These are phyloP conservation scores for Posidonia australis DNA, from an alignment of 106 monocot genomes.

Conservation along the genomic window DNA sequence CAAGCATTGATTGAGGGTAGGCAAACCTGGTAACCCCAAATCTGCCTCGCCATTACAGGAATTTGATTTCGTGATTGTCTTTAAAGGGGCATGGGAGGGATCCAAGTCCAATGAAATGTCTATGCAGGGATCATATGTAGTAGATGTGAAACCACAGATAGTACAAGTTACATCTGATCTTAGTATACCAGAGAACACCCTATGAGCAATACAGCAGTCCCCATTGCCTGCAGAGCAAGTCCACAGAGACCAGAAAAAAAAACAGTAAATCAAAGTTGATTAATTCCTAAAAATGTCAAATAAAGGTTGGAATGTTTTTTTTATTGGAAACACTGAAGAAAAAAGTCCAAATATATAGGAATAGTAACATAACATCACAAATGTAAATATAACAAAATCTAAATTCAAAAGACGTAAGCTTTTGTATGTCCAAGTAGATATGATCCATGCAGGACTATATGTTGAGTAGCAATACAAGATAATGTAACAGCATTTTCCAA, in stretches of 20 bases:
- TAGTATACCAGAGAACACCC: conserved; percentile 79
- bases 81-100: conserved; percentile 16
- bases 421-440: too few species aligned
- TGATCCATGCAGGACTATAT: too few species aligned
- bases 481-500: too few species aligned
- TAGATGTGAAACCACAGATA: conserved; percentile 85
- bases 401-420: too few species aligned
- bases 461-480: too few species aligned
- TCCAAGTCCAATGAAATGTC: conserved; percentile 86
- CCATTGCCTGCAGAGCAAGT: conserved; percentile 35
- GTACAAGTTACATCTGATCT: conserved; percentile 95
- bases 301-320: too few species aligned
- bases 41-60: conserved; percentile 28
- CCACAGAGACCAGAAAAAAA: not conserved
- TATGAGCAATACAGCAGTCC: conserved; percentile 90
- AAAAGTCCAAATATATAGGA: too few species aligned
- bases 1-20: conserved; percentile 68
- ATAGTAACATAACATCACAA: too few species aligned
- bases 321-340: too few species aligned
- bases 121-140: conserved; percentile 85
- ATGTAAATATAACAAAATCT: too few species aligned
- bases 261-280: not conserved
- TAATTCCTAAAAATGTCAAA: too few species aligned
- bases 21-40: conserved; percentile 13
- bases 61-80: conserved; percentile 16